These are phyloP conservation scores for Lodderomyces theae DNA, from an alignment of 1,139 yeast genomes.

Conservation along the genomic window DNA sequence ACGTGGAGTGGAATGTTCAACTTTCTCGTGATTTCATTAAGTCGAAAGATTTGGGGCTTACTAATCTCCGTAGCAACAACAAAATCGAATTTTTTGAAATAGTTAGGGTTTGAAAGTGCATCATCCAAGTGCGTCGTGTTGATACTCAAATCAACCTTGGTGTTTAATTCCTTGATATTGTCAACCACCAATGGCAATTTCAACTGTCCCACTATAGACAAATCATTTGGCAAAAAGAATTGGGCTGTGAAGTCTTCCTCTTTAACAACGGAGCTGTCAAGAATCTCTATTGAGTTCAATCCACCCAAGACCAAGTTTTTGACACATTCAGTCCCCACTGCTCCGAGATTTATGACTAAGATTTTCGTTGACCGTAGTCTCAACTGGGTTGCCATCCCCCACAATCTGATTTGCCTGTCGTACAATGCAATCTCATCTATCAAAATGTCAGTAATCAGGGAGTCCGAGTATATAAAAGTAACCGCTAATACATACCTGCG, in stretches of 20 bases:
- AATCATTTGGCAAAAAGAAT: slow-evolving; percentile 66
- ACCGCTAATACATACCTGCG: slow-evolving; percentile 12
- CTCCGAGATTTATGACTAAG: slow-evolving; percentile 65
- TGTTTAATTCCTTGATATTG: slow-evolving; percentile 69
- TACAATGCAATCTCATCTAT: slow-evolving; percentile 83
- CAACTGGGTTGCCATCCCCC: slow-evolving; percentile 95
- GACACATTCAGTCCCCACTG: slow-evolving; percentile 73
- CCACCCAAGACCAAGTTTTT: slow-evolving; percentile 91
- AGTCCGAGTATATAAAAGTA: not conserved
- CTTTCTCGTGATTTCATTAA: slow-evolving; percentile 56
- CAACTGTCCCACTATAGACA: slow-evolving; percentile 42
- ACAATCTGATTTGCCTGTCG: slow-evolving; percentile 90
- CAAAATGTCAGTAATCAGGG: not conserved
- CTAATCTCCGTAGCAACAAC: slow-evolving; percentile 71
- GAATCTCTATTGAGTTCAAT: slow-evolving; percentile 68
- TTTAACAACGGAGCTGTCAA: slow-evolving; percentile 55
- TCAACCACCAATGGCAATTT: slow-evolving; percentile 56
- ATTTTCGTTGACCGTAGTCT: slow-evolving; percentile 73
- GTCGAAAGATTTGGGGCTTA: slow-evolving; percentile 34
- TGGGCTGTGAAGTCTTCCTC: slow-evolving; percentile 74
- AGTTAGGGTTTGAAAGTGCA: slow-evolving; percentile 29
- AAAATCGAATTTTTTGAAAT: slow-evolving; percentile 61
- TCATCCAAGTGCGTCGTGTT: slow-evolving; percentile 33
- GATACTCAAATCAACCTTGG: slow-evolving; percentile 58
- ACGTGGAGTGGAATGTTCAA: slow-evolving; percentile 64